Conservation (phyloP, 352 stramenopile genomes). For the Pythium periplocum region DNA sequence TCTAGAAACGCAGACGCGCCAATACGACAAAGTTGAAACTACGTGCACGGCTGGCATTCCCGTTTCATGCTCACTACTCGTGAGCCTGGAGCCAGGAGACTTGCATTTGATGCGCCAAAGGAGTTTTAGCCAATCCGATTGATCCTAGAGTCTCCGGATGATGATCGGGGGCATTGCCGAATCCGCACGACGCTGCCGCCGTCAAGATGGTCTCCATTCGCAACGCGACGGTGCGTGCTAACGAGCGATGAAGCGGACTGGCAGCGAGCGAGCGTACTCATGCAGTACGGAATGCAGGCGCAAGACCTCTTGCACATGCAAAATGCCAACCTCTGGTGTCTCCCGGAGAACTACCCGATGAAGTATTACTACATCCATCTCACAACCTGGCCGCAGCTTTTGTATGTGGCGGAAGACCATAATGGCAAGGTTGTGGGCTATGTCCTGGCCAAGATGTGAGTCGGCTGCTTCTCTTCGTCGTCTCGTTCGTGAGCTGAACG, state of each 20-base stretch:
- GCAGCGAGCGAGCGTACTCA: background rate
- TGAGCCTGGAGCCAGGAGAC: too few species aligned
- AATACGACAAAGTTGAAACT: too few species aligned
- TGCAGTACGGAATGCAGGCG: constrained; percentile 31
- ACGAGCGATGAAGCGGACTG: background rate
- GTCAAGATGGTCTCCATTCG: constrained; percentile 92
- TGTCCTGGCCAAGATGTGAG: constrained; percentile 99
- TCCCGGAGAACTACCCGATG: constrained; percentile 99
- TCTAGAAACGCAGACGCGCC: constrained; percentile 4
- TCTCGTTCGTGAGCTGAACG: background rate
- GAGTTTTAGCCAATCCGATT: too few species aligned
- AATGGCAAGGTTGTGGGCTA: constrained; percentile 99
- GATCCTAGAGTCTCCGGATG: too few species aligned
- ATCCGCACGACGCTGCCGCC: background rate
- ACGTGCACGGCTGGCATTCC: too few species aligned
- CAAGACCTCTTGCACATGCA: constrained; percentile 98
- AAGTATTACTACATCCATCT: constrained; percentile 99
- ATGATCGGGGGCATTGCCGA: too few species aligned
- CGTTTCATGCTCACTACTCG: too few species aligned
- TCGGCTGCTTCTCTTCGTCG: background rate
- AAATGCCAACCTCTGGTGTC: constrained; percentile 98
- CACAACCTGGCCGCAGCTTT: constrained; percentile 98
- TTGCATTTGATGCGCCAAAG: too few species aligned
- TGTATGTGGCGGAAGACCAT: constrained; percentile 98
- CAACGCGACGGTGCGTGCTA: constrained; percentile 78